phyloP scores from a whole-genome alignment of 2,329 filamentous ascomycete species.

The Clonostachys chloroleuca region DNA sequence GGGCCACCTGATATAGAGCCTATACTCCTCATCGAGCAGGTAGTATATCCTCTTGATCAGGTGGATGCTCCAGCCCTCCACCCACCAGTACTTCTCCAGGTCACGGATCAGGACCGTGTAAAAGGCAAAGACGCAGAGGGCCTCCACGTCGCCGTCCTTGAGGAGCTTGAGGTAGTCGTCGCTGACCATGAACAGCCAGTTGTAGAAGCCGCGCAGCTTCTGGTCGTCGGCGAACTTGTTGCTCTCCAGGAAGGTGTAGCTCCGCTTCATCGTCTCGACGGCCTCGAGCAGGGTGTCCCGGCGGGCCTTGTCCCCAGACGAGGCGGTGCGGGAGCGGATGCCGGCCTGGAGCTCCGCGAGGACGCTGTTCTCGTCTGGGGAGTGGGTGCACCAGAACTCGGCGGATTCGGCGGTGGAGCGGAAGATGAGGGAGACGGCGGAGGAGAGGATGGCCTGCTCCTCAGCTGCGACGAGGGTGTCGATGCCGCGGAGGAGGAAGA shows the following conservation, averaged over 20 bases:
- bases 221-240: background rate
- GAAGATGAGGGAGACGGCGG: constrained; percentile 4
- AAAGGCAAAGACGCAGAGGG: constrained; percentile 6
- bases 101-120: constrained; percentile 3
- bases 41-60: constrained; percentile 4
- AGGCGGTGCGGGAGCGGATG: constrained; percentile 1
- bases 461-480: constrained; percentile 7
- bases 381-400: background rate
- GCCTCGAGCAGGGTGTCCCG: constrained; percentile 1
- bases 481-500: constrained; percentile 7
- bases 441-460: constrained; percentile 2
- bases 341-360: constrained; percentile 1
- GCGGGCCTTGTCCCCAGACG: background rate
- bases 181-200: constrained; percentile 3
- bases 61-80: constrained; percentile 5
- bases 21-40: constrained; percentile 4
- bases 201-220: constrained; percentile 3
- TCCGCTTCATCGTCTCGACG: constrained; percentile 1
- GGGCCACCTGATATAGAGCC: constrained; percentile 6
- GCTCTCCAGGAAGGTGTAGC: constrained; percentile 2
- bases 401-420: background rate
- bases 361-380: background rate
- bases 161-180: constrained; percentile 4
- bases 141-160: constrained; percentile 1
- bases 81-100: constrained; percentile 6